Evolutionary conservation across 306 rosid species (phyloP), one percentile per base, ranked within the genome.

Genomic region (Cucurbita maxima): DNA sequence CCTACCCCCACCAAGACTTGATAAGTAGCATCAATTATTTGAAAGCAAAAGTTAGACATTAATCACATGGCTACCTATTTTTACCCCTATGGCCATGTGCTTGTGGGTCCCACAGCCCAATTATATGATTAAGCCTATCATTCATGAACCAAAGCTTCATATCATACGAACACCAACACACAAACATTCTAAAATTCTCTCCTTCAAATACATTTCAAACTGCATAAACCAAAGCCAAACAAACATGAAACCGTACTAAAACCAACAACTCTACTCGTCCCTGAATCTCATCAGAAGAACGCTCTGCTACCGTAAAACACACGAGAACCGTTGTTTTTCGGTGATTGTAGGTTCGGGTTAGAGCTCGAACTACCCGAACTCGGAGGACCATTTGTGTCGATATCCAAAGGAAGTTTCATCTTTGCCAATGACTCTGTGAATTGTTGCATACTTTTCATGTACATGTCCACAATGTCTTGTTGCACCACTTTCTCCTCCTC

Each of bases 181-280:
- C 44, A 25, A 30, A 7, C 44, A 16, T 69, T 69, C 14, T 74
- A 45, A 57, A 12, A 74, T 86, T 80, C 72, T 75, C 85, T 80
- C 77, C 82, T 77, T 5, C 83, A 79, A 78, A 83, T 79, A 81
- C 84, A 81, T 69, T 75, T 84, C 79, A 77, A 73, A 74, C 76
- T 76, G 76, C 79, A 83, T 25, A 44, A 74, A 58, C 79, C 1
- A 45, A 8, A 14, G 15, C 0, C 4, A 50, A 20, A 47, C 13
- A 50, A 76, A 76, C 77, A 75, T 77, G 77, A 72, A 83, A 62
- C 84, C 81, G 78, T 76, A 69, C 80, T 83, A 18, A 75, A 48
- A 48, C 3, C 34, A 3, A 30, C 34, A 3, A 30, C 0, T 30
- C 34, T 30, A 30, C 34, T 30, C 34, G 34, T 2, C 34, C 34